These are phyloP conservation scores for Leptographium flavum DNA, from an alignment of 2,329 filamentous ascomycete genomes.

Conservation along the genomic window DNA sequence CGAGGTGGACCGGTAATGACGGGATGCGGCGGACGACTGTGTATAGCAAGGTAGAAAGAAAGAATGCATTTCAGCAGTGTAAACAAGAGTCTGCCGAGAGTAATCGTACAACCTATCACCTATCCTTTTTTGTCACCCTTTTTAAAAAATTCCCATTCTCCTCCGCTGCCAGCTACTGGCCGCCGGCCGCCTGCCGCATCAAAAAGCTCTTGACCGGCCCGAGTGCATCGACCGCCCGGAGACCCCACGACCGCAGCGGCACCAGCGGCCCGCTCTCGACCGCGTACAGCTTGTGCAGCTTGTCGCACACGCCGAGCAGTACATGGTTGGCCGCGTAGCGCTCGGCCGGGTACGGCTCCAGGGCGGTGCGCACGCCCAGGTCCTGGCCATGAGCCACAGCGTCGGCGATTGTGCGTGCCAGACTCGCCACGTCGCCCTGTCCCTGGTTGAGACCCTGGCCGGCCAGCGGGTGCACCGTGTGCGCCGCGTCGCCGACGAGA, in stretches of 20 bases:
- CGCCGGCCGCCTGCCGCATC: constrained; percentile 59
- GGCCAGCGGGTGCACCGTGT: constrained; percentile 86
- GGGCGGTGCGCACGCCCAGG: constrained; percentile 60
- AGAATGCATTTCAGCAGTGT: no score
- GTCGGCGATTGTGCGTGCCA: constrained; percentile 60
- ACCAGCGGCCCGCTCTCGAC: constrained; percentile 67
- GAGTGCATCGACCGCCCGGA: constrained; percentile 62
- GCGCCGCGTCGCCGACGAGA: constrained; percentile 84
- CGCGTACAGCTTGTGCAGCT: constrained; percentile 86
- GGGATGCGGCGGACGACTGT: constrained; percentile 4
- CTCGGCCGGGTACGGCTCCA: constrained; percentile 71
- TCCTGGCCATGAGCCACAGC: constrained; percentile 77
- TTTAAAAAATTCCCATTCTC: no score
- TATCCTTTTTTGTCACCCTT: no score
- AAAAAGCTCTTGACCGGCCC: constrained; percentile 68
- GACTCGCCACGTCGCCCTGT: constrained; percentile 71
- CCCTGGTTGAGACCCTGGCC: constrained; percentile 93
- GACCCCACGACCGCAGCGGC: constrained; percentile 60
- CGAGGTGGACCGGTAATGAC: constrained; percentile 44
- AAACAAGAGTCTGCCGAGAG: no score
- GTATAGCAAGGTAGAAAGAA: not conserved
- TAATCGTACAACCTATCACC: no score
- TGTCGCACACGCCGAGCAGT: constrained; percentile 69
- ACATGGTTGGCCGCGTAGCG: constrained; percentile 72
- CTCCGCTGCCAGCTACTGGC: constrained; percentile 24